Evolutionary conservation across 768 basidiomycete genomes (phyloP).

Genomic region (Tricholoma terreum): DNA sequence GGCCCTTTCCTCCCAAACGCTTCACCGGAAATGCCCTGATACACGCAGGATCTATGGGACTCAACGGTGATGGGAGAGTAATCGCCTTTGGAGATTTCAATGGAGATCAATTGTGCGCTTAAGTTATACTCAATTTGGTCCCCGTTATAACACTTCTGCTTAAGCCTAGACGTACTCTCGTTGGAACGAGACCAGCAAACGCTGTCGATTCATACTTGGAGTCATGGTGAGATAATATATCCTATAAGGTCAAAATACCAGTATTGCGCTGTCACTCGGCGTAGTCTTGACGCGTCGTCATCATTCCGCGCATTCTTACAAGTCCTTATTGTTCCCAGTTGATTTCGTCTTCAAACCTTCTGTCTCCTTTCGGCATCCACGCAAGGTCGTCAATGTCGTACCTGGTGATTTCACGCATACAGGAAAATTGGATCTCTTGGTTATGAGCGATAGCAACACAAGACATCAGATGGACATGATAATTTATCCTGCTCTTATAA

Average conservation of each 20-base stretch:
- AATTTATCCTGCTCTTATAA: constrained; percentile 63
- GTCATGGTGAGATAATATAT: constrained; percentile 53
- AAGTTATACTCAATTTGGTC: neutral
- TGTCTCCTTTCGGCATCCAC: constrained; percentile 50
- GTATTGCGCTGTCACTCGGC: no score
- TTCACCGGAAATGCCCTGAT: constrained; percentile 82
- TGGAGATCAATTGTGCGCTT: constrained; percentile 87
- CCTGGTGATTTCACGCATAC: constrained; percentile 94
- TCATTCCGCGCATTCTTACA: neutral
- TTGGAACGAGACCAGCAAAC: constrained; percentile 74
- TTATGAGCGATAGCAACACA: constrained; percentile 67
- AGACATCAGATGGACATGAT: constrained; percentile 57
- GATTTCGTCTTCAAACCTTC: constrained; percentile 54
- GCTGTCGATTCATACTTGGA: constrained; percentile 78
- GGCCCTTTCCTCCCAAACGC: constrained; percentile 88
- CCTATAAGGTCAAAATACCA: neutral
- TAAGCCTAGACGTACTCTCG: constrained; percentile 78
- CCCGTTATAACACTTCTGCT: constrained; percentile 3
- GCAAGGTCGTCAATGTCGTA: constrained; percentile 72
- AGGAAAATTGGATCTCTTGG: constrained; percentile 84
- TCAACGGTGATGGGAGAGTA: constrained; percentile 68
- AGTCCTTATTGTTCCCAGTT: constrained; percentile 35
- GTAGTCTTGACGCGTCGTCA: no score
- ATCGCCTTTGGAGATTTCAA: constrained; percentile 95
- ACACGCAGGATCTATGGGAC: constrained; percentile 74